Evolutionary conservation across 2,329 filamentous ascomycete species (phyloP).

Genomic region (Orbilia quercus): DNA sequence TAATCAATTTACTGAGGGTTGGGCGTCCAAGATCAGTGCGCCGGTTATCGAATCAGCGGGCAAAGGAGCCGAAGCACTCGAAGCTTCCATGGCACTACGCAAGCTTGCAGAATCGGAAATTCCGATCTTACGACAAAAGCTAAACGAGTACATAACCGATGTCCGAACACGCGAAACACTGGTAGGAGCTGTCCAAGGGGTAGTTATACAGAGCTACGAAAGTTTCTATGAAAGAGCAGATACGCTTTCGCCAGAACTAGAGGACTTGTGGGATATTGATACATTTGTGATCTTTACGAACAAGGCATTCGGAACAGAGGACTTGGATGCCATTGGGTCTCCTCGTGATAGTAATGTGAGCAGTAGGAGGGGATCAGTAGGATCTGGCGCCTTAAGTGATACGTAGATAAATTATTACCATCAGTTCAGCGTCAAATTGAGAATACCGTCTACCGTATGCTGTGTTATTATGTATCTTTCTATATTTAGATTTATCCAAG

Average conservation of each 20-base stretch:
- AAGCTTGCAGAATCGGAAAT: constrained; percentile 71
- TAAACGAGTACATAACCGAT: constrained; percentile 74
- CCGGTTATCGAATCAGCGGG: constrained; percentile 62
- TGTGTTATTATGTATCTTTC: too few relatives aligned
- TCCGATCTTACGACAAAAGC: constrained; percentile 68
- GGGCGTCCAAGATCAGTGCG: constrained; percentile 70
- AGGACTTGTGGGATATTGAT: constrained; percentile 73
- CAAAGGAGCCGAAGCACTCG: constrained; percentile 63
- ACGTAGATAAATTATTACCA: background rate
- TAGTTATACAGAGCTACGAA: constrained; percentile 72
- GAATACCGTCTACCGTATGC: too few relatives aligned
- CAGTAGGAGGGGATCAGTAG: constrained; percentile 42
- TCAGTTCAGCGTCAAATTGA: too few relatives aligned
- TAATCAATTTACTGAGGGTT: constrained; percentile 73
- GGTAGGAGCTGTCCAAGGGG: constrained; percentile 71
- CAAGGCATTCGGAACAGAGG: constrained; percentile 67
- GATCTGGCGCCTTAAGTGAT: constrained; percentile 30
- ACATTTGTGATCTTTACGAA: constrained; percentile 73
- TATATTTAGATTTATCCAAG: too few relatives aligned
- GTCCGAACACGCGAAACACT: constrained; percentile 74
- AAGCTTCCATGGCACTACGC: constrained; percentile 67
- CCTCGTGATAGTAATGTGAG: constrained; percentile 47
- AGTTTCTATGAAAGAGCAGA: constrained; percentile 69
- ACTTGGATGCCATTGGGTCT: constrained; percentile 29
- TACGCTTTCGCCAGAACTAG: constrained; percentile 59